These are phyloP conservation scores for Phialophora expanda DNA, from an alignment of 2,329 filamentous ascomycete genomes.

Conservation along the genomic window DNA sequence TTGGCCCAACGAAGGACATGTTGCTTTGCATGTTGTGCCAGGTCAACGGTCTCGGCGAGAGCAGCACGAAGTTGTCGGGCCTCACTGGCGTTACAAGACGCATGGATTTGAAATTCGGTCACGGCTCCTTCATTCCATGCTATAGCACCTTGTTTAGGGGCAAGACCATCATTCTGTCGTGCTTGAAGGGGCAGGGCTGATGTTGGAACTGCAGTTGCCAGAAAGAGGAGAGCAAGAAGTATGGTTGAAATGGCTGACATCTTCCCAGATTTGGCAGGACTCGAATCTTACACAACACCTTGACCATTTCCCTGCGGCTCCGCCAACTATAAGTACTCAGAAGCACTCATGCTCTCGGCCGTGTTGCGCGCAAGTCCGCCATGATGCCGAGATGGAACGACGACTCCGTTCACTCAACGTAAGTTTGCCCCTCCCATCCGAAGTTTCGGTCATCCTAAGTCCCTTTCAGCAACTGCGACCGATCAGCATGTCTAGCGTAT, in stretches of 20 bases:
- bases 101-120: conserved; percentile 60
- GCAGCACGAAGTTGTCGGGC: conserved; percentile 60
- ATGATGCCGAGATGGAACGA: background rate
- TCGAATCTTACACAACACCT: background rate
- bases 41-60: conserved; percentile 62
- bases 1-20: conserved; percentile 60
- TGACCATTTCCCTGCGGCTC: background rate
- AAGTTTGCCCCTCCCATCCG: background rate
- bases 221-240: background rate
- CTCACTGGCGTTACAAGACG: conserved; percentile 69
- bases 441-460: background rate
- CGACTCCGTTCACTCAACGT: background rate
- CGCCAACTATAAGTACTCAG: conserved; percentile 1
- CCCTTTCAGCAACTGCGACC: background rate
- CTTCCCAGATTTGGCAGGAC: background rate
- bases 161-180: background rate
- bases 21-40: conserved; percentile 66
- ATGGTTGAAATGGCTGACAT: background rate
- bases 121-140: conserved; percentile 44
- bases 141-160: background rate
- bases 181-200: background rate
- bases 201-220: background rate
- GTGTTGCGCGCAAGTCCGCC: background rate
- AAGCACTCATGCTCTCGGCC: background rate
- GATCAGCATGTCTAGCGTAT: background rate